phyloP scores from a whole-genome alignment of 805 yeast species.

The Lipomyces spencermartinsiae region DNA sequence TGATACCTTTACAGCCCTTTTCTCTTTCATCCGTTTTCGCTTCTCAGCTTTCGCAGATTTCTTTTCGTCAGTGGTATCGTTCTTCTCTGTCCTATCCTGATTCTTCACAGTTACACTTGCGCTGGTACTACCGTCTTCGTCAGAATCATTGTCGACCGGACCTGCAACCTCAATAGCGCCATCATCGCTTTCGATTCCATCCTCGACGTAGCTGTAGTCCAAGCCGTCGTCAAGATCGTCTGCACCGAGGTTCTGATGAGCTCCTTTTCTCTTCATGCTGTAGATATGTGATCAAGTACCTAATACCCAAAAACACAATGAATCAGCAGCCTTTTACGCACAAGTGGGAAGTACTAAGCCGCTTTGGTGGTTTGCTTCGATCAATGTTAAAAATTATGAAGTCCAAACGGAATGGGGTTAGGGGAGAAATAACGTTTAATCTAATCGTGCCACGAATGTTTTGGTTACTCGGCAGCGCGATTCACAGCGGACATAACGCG shows the following conservation, averaged over 20 bases:
- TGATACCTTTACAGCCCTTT: constrained; percentile 24
- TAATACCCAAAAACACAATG: not conserved
- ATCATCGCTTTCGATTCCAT: constrained; percentile 13
- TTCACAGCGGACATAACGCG: not conserved
- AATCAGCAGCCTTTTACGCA: not conserved
- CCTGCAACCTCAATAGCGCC: constrained; percentile 11
- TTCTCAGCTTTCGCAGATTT: constrained; percentile 20
- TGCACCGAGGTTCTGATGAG: constrained; percentile 8
- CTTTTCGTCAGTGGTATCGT: not conserved
- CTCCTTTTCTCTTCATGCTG: not conserved
- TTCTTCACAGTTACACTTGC: not conserved
- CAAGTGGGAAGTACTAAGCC: not conserved
- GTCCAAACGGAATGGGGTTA: not conserved
- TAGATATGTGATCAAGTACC: not conserved
- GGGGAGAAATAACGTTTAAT: not conserved
- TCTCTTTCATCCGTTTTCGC: constrained; percentile 25
- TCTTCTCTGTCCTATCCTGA: constrained; percentile 3
- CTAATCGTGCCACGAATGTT: not conserved
- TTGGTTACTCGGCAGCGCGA: not conserved
- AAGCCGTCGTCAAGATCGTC: constrained; percentile 38
- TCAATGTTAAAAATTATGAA: not conserved
- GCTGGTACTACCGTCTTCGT: constrained; percentile 1
- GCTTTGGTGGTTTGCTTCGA: not conserved
- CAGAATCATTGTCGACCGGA: constrained; percentile 12
- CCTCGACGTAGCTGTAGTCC: constrained; percentile 28